Evolutionary conservation across 768 basidiomycete genomes (phyloP), one percentile per base, ranked within the genome.

Genomic region (Mycena rosella): DNA sequence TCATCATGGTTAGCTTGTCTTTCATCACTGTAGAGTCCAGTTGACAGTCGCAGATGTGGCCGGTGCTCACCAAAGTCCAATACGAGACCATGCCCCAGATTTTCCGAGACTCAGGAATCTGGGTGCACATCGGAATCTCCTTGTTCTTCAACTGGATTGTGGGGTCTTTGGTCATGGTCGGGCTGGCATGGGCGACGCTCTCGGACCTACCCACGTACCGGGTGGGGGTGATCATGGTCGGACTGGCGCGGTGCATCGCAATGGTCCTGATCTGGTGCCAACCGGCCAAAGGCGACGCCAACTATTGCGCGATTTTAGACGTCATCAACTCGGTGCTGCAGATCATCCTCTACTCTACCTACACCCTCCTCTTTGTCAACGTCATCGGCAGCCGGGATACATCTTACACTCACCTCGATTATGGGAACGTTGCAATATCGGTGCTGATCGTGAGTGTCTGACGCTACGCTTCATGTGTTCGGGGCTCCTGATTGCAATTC

Each of bases 201-300:
- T 94, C 93, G 0, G 94, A 96, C 75, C 83, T 91, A 2, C 88
- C 89, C 26, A 84, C 85, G 3, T 93, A 94, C 74, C 86, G 93
- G 24, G 86, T 87, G 1, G 95, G 95, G 3, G 91, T 96, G 4
- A 90, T 96, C 72, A 82, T 96, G 80, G 93, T 96, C 38, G 94
- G 95, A 11, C 77, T 94, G 26, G 92, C 91, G 15, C 81, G 90
- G 48, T 92, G 86, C 73, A 89, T 88, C 61, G 89, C 90, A 3
- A 91, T 90, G 90, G 91, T 93, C 67, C 87, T 92, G 81, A 91
- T 96, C 51, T 95, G 93, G 94, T 93, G 91, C 71, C 84, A 87
- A 55, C 84, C 95, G 6, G 92, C 91, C 0, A 76, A 83, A 38
- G 93, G 94, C 6, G 88, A 95, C 71, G 70, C 72, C n/a, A 85